These are phyloP conservation scores for Crepidotus variabilis DNA, from an alignment of 768 basidiomycete species.

Conservation along the genomic window DNA sequence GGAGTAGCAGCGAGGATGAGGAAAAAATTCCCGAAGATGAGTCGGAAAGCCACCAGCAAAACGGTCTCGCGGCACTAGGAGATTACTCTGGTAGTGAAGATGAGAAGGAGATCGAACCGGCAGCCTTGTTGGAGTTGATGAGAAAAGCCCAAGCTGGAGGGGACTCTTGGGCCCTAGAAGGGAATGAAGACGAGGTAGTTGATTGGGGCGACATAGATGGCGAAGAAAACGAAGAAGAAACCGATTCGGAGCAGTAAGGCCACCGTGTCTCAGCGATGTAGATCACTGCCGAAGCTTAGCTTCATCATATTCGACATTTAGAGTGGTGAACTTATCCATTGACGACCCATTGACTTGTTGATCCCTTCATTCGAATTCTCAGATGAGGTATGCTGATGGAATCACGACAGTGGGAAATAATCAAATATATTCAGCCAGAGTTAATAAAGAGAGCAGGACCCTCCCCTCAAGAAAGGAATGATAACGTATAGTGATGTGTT, in stretches of 20 bases:
- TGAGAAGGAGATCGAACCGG: slow-evolving; percentile 35
- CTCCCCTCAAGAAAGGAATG: no score
- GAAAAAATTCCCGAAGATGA: slow-evolving; percentile 3
- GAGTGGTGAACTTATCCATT: no score
- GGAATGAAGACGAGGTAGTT: slow-evolving; percentile 38
- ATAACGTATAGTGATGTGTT: no score
- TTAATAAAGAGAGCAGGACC: no score
- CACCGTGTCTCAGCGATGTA: background rate
- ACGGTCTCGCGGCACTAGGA: slow-evolving; percentile 36
- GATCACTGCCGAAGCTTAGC: no score
- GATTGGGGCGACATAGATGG: slow-evolving; percentile 51
- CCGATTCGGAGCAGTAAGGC: slow-evolving; percentile 9
- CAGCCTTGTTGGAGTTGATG: slow-evolving; percentile 38
- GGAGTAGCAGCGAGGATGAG: slow-evolving; percentile 42
- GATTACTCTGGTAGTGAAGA: slow-evolving; percentile 39
- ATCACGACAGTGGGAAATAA: no score
- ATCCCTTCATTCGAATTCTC: no score
- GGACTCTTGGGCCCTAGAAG: slow-evolving; percentile 18
- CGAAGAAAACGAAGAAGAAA: slow-evolving; percentile 26
- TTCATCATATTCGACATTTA: no score
- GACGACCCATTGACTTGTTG: no score
- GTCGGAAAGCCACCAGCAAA: slow-evolving; percentile 7
- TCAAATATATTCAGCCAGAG: no score
- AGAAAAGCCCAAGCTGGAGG: slow-evolving; percentile 28
- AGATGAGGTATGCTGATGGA: no score